phyloP scores from a whole-genome alignment of 139 green algal genomes.

The Edaphochlamys debaryana region DNA sequence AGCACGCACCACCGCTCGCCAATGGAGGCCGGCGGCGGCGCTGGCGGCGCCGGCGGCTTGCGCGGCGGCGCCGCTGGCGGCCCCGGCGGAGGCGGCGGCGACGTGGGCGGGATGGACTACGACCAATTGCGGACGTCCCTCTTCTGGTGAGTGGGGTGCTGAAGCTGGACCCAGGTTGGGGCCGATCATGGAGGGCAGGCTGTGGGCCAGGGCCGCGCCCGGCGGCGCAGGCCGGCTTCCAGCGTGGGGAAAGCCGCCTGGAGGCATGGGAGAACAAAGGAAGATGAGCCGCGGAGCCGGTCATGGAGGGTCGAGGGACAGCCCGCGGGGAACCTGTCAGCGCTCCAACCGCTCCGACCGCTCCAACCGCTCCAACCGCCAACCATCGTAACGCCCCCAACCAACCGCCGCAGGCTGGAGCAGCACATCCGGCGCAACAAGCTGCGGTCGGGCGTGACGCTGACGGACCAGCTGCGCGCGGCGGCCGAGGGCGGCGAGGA shows the following conservation, averaged over 20 bases:
- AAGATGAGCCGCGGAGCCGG: too few species aligned
- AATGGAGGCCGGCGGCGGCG: too few species aligned
- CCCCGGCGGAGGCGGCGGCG: not conserved
- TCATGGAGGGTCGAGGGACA: too few species aligned
- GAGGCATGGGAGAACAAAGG: too few species aligned
- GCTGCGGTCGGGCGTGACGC: conserved; percentile 58
- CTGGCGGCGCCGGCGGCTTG: not conserved
- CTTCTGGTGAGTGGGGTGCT: conserved; percentile 16
- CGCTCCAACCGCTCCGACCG: too few species aligned
- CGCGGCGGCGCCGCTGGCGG: too few species aligned
- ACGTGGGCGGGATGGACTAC: not conserved
- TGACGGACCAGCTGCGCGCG: conserved; percentile 52
- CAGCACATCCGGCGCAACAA: conserved; percentile 76
- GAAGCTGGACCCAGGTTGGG: too few species aligned
- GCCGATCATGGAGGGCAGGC: not conserved
- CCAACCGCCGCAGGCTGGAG: conserved; percentile 46
- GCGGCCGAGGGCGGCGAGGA: conserved; percentile 10
- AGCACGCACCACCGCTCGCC: not conserved
- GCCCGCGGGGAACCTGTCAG: too few species aligned
- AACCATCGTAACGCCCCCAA: not conserved
- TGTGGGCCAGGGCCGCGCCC: too few species aligned
- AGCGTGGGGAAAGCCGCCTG: too few species aligned
- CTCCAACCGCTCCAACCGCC: not conserved
- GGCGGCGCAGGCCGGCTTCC: too few species aligned
- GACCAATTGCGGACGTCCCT: conserved; percentile 23